Conservation (phyloP, 345 rosid genomes). For the Citrus medica region DNA sequence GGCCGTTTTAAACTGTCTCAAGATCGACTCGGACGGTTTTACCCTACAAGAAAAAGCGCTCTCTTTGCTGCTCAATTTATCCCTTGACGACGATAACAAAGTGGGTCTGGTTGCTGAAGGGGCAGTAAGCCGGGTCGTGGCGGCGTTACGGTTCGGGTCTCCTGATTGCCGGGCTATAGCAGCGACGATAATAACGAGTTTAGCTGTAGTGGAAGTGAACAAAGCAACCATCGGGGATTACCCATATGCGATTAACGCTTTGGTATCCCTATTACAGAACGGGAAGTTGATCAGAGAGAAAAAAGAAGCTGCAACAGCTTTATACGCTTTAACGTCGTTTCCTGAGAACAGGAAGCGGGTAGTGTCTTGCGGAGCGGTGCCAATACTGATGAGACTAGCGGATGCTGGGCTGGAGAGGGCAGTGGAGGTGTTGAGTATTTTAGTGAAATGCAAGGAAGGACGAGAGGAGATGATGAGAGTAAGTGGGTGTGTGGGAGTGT, state of each 20-base stretch:
- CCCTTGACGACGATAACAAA: conserved; percentile 88
- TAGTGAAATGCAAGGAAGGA: conserved; percentile 90
- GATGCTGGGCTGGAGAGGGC: conserved; percentile 81
- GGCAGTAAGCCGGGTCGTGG: conserved; percentile 55
- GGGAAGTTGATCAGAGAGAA: conserved; percentile 67
- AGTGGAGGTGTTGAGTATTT: conserved; percentile 74
- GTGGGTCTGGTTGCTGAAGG: conserved; percentile 98
- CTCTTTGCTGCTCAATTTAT: conserved; percentile 75
- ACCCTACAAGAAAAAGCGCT: conserved; percentile 68
- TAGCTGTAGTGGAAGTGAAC: conserved; percentile 93
- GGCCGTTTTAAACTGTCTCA: conserved; percentile 57
- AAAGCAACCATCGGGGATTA: conserved; percentile 87
- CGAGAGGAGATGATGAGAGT: conserved; percentile 66
- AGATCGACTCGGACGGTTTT: conserved; percentile 28
- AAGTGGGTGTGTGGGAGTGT: conserved; percentile 51
- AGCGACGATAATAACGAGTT: conserved; percentile 82
- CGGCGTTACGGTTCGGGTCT: conserved; percentile 52
- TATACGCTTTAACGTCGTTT: conserved; percentile 72
- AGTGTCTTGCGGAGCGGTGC: conserved; percentile 71
- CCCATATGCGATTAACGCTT: conserved; percentile 60
- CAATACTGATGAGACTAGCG: conserved; percentile 48
- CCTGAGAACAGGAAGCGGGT: conserved; percentile 71
- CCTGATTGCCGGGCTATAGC: conserved; percentile 73
- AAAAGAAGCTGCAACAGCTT: conserved; percentile 92
- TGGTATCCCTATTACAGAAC: conserved; percentile 51